Evolutionary conservation across 495 filamentous ascomycete species (phyloP).

Genomic region (Aspergillus baeticus): DNA sequence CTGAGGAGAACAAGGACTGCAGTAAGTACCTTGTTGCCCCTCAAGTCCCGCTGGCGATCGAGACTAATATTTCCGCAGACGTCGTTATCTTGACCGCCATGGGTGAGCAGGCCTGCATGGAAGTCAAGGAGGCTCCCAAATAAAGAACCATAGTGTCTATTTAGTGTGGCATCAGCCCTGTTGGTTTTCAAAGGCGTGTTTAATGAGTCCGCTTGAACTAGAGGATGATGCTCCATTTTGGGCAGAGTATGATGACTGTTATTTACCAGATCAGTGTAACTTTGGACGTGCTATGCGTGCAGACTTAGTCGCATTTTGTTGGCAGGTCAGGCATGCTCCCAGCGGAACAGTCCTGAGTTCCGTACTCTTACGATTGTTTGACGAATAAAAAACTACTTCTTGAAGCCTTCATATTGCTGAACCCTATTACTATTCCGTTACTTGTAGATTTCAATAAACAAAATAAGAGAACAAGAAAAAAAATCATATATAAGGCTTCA

Average conservation of each 20-base stretch:
- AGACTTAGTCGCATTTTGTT: slow-evolving; percentile 40
- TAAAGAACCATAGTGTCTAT: slow-evolving; percentile 29
- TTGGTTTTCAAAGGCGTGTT: slow-evolving; percentile 31
- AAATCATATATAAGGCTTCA: background rate
- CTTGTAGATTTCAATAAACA: too few species aligned
- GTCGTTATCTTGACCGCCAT: slow-evolving; percentile 91
- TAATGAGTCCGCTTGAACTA: slow-evolving; percentile 30
- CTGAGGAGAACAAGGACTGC: slow-evolving; percentile 71
- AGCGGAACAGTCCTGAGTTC: slow-evolving; percentile 38
- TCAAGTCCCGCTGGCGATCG: slow-evolving; percentile 3
- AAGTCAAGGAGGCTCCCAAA: slow-evolving; percentile 83
- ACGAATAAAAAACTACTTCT: slow-evolving; percentile 38
- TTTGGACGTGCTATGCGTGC: slow-evolving; percentile 42
- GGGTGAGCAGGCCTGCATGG: slow-evolving; percentile 90
- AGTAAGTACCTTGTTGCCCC: slow-evolving; percentile 59
- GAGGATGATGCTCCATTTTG: slow-evolving; percentile 33
- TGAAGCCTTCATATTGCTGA: background rate
- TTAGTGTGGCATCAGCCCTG: slow-evolving; percentile 36
- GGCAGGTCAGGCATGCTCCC: slow-evolving; percentile 36
- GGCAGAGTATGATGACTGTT: slow-evolving; percentile 25
- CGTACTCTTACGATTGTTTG: slow-evolving; percentile 47
- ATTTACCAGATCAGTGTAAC: slow-evolving; percentile 28
- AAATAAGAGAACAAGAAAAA: background rate
- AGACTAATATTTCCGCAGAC: slow-evolving; percentile 48
- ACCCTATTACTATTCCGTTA: too few species aligned